Conservation (phyloP, 441 rosid genomes). For the Eruca vesicaria region DNA sequence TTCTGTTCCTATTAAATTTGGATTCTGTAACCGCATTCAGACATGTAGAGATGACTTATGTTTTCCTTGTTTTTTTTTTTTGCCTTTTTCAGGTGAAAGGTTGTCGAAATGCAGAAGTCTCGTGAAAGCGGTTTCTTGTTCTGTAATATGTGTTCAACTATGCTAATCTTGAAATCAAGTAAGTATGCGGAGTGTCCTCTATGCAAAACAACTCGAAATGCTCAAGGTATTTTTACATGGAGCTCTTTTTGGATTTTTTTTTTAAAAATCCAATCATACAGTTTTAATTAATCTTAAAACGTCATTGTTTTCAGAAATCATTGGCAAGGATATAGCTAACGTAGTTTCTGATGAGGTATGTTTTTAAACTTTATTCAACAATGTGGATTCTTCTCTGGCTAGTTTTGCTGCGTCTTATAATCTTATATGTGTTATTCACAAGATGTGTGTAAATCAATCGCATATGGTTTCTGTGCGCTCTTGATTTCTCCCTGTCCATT, state of each 20-base stretch:
- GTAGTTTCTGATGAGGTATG: conserved; percentile 27
- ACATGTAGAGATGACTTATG: not conserved
- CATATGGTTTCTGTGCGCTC: not conserved
- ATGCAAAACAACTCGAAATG: conserved; percentile 5
- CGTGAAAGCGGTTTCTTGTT: conserved; percentile 34
- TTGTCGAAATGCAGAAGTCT: conserved; percentile 28
- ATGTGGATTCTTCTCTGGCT: conserved; percentile 1
- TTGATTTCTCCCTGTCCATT: no score
- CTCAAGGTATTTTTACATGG: not conserved
- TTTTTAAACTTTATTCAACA: not conserved
- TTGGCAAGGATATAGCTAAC: conserved; percentile 30
- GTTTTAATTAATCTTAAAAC: not conserved
- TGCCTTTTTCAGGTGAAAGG: not conserved
- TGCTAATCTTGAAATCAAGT: conserved; percentile 27
- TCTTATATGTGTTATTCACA: not conserved
- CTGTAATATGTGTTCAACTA: conserved; percentile 30
- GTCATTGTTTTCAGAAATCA: conserved; percentile 25
- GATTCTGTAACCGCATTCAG: not conserved
- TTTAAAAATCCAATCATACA: not conserved
- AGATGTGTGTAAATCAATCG: not conserved
- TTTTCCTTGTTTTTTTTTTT: not conserved
- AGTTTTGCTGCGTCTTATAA: not conserved
- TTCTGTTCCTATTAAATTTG: not conserved
- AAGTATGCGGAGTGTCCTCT: conserved; percentile 30
- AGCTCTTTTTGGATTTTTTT: not conserved